A percentile compares a stretch with the other conserved stretches of the same genome.
phyloP scores from a whole-genome alignment of 208 protist species.

The Vickermania ingenoplastis region DNA sequence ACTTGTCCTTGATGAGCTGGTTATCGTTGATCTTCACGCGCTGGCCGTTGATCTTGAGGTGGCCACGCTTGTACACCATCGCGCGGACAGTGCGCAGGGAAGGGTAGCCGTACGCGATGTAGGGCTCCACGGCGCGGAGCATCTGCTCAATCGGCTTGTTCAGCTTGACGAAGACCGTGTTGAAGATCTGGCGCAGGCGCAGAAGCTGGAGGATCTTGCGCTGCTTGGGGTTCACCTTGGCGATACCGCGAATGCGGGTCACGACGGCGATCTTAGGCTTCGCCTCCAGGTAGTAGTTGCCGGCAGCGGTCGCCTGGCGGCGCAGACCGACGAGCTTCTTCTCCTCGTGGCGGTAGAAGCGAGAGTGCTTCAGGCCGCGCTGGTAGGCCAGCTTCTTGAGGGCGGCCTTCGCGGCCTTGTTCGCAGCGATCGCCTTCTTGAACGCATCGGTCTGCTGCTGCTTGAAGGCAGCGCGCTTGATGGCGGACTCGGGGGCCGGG shows the following conservation, averaged over 20 bases:
- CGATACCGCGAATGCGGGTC: constrained; percentile 99
- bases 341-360: constrained; percentile 93
- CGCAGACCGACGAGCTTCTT: constrained; percentile 74
- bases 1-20: constrained; percentile 92
- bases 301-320: constrained; percentile 84
- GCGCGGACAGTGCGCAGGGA: constrained; percentile 95
- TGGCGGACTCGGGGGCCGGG: neutral
- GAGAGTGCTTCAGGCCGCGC: constrained; percentile 89
- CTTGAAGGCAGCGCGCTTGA: constrained; percentile 79
- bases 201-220: constrained; percentile 99
- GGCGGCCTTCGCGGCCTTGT: constrained; percentile 51
- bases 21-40: constrained; percentile 96
- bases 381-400: constrained; percentile 68
- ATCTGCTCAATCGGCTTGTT: constrained; percentile 99
- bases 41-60: constrained; percentile 96
- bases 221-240: constrained; percentile 95
- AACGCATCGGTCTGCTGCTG: constrained; percentile 86
- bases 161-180: constrained; percentile 98
- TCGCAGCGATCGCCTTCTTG: constrained; percentile 71
- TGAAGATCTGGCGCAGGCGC: constrained; percentile 99
- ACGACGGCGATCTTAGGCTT: constrained; percentile 99
- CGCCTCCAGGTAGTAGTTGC: constrained; percentile 96
- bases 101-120: constrained; percentile 99
- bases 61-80: constrained; percentile 99
- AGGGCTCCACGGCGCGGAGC: constrained; percentile 97